Conservation (phyloP, 2,329 filamentous ascomycete species). For the Colletotrichum tabaci region DNA sequence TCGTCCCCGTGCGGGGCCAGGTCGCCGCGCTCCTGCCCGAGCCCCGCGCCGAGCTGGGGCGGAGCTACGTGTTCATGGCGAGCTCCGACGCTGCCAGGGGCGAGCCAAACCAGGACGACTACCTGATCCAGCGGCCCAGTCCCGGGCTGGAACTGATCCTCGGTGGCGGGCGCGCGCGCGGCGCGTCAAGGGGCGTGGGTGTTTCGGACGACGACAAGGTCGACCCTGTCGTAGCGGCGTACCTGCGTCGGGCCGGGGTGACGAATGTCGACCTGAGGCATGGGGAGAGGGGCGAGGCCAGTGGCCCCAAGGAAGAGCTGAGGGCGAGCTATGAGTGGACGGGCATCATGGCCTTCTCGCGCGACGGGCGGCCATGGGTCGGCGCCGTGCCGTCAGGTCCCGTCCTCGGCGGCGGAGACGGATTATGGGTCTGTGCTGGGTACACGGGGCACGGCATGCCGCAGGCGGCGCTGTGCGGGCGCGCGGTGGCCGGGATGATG, state of each 20-base stretch:
- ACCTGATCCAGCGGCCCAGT: slow-evolving; percentile 79
- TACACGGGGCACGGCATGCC: slow-evolving; percentile 87
- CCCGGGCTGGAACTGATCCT: slow-evolving; percentile 75
- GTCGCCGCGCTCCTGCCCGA: slow-evolving; percentile 75
- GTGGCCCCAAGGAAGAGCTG: slow-evolving; percentile 55
- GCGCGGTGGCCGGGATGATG: slow-evolving; percentile 75
- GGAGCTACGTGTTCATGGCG: slow-evolving; percentile 76
- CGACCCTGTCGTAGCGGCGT: slow-evolving; percentile 68
- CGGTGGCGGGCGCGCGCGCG: slow-evolving; percentile 77
- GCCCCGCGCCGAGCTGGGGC: slow-evolving; percentile 57
- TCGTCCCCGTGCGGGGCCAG: slow-evolving; percentile 84
- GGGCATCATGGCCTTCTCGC: slow-evolving; percentile 83
- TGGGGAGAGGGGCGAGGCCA: slow-evolving; percentile 47
- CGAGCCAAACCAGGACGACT: slow-evolving; percentile 73
- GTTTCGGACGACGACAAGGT: slow-evolving; percentile 72
- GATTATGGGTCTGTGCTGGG: slow-evolving; percentile 75
- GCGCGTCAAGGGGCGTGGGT: slow-evolving; percentile 67
- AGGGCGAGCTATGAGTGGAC: slow-evolving; percentile 78
- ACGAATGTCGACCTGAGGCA: slow-evolving; percentile 59
- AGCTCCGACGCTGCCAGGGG: slow-evolving; percentile 41
- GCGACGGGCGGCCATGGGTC: slow-evolving; percentile 80
- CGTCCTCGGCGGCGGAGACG: slow-evolving; percentile 63
- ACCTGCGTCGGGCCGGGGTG: slow-evolving; percentile 65
- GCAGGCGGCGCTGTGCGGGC: slow-evolving; percentile 76
- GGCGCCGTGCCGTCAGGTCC: slow-evolving; percentile 70